Evolutionary conservation across 805 yeast genomes (phyloP).

Genomic region (Nakazawaea ishiwadae): DNA sequence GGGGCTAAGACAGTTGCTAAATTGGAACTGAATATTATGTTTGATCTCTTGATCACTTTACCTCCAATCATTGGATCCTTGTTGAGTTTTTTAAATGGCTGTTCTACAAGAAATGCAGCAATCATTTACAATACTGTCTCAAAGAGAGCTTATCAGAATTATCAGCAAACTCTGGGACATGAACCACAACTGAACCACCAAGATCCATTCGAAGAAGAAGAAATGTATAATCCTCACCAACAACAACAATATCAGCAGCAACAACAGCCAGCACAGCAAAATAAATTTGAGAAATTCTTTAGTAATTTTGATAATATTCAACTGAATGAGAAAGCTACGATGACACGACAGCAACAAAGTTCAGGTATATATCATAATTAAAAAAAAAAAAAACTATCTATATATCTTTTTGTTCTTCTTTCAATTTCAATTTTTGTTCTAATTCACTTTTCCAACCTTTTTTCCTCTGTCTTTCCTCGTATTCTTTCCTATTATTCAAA

Average conservation of each 20-base stretch:
- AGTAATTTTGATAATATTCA: conserved; percentile 4
- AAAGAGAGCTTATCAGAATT: conserved; percentile 4
- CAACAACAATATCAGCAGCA: conserved; percentile 1
- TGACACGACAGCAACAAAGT: neutral
- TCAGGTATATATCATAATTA: neutral
- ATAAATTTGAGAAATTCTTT: neutral
- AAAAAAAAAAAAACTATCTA: neutral
- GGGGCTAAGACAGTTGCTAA: conserved; percentile 60
- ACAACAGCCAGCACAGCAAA: neutral
- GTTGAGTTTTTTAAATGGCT: conserved; percentile 75
- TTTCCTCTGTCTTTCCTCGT: conserved; percentile 80
- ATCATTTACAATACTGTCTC: conserved; percentile 45
- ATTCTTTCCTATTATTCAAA: conserved; percentile 57
- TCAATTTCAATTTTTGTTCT: conserved; percentile 31
- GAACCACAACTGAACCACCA: too few relatives aligned
- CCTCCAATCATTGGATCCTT: conserved; percentile 80
- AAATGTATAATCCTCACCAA: neutral
- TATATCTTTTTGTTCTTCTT: conserved; percentile 15
- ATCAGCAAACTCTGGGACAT: neutral
- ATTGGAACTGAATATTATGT: conserved; percentile 68
- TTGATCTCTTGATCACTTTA: conserved; percentile 71
- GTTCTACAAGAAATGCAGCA: conserved; percentile 89
- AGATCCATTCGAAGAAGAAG: too few relatives aligned
- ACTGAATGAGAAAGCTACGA: neutral
- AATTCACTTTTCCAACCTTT: conserved; percentile 77